Evolutionary conservation across 495 filamentous ascomycete species (phyloP), one percentile per base, ranked within the genome.

Genomic region (Penicillium manginii): DNA sequence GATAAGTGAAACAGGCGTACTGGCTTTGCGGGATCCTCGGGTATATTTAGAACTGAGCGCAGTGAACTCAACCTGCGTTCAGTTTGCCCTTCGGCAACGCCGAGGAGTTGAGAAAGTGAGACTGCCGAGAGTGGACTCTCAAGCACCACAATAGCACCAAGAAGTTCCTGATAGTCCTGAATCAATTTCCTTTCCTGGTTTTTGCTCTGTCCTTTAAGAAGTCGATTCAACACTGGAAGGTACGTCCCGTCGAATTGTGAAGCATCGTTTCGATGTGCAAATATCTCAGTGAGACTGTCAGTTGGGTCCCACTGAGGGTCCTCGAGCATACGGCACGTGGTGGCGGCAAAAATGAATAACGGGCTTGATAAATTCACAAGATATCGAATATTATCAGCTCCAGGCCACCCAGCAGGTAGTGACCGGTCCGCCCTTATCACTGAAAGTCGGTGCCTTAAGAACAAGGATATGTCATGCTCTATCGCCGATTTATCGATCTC

Each of bases 401-500:
- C 65, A 10, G 80, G 81, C 80, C 79, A 84, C 31, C 64, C 58
- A 4, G 1, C 8, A 18, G 26, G 23, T 23, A 42, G 17, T 63
- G 11, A 11, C 12, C 54, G 26, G 3, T 19, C 33, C 21, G 2
- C 56, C 14, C 52, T 46, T n/a, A 73, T 67, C 17, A 59, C 49
- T 35, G 50, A 10, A 42, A 75, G 46, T 54, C 62, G 23, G 11
- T 65, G 11, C 26, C 60, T 18, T 10, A 75, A 46, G 50, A 68
- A 69, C 0, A 70, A 4, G 1, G 10, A 19, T 15, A 77, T 69
- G 23, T 77, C 71, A 14, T 35, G 33, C 14, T 35, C 33, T 14
- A 14, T 35, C 33, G 14, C 33, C 10, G 7, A 9, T 35, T 35
- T 14, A 35, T 9, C 9, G 14, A 35, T 35, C 33, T 35, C 7